These are phyloP conservation scores for Tolypocladium nubicola DNA, from an alignment of 2,329 filamentous ascomycete species.

Conservation along the genomic window DNA sequence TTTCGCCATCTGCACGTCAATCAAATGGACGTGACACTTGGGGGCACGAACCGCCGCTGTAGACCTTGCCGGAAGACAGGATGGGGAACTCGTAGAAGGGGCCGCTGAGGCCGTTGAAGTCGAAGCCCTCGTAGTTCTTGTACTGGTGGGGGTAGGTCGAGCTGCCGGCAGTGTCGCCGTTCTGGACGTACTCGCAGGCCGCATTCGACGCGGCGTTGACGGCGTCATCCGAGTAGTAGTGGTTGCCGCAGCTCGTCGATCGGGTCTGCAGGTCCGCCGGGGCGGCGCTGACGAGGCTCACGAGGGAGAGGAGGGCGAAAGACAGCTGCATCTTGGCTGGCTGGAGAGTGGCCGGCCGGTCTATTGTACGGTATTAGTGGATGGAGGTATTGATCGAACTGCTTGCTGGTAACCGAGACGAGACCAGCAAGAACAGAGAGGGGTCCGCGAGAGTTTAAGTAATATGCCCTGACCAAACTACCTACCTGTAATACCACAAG, in stretches of 20 bases:
- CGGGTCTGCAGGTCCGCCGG: constrained; percentile 13
- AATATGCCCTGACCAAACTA: not conserved
- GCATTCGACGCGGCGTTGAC: constrained; percentile 16
- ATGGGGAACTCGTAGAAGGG: constrained; percentile 31
- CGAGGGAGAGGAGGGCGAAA: constrained; percentile 15
- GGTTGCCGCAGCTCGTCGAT: constrained; percentile 19
- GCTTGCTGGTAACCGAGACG: not conserved
- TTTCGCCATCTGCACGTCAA: no score
- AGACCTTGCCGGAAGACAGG: constrained; percentile 16
- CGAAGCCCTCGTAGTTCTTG: constrained; percentile 27
- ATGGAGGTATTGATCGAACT: not conserved
- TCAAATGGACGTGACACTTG: not conserved
- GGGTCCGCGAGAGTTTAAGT: not conserved
- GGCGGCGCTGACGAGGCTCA: constrained; percentile 15
- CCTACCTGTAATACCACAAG: not conserved
- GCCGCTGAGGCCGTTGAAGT: constrained; percentile 17
- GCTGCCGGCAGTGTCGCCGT: constrained; percentile 13
- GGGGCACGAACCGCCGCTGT: constrained; percentile 21
- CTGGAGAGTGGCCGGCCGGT: constrained; percentile 1
- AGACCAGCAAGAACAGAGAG: not conserved
- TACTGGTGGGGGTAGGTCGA: constrained; percentile 27
- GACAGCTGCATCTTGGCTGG: constrained; percentile 14
- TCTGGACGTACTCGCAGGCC: constrained; percentile 14
- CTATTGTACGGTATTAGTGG: not conserved
- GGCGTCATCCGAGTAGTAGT: constrained; percentile 14